phyloP scores from a whole-genome alignment of 108 stramenopile species.

The Nannochloropsis salina region DNA sequence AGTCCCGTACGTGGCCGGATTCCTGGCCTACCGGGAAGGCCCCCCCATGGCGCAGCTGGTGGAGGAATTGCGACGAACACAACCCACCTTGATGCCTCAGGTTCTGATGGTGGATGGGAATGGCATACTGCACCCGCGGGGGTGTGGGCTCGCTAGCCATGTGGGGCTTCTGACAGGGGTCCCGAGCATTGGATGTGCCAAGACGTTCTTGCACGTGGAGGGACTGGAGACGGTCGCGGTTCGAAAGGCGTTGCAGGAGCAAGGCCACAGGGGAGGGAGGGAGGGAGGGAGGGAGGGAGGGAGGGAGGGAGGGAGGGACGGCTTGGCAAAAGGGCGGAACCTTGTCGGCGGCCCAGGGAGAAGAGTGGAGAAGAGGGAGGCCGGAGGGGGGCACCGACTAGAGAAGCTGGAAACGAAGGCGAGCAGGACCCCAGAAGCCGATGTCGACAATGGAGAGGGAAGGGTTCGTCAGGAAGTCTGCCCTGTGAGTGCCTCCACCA shows the following conservation, averaged over 20 bases:
- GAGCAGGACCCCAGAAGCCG: too few species aligned
- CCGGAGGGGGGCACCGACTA: too few species aligned
- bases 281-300: not conserved
- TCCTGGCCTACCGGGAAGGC: not conserved
- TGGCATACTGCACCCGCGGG: slow-evolving; percentile 1
- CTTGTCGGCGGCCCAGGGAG: too few species aligned
- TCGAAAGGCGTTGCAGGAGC: not conserved
- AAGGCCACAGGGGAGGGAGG: too few species aligned
- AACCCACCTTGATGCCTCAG: not conserved
- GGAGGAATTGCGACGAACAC: not conserved
- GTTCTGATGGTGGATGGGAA: not conserved
- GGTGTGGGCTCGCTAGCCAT: not conserved
- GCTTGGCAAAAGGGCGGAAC: too few species aligned
- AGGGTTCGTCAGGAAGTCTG: too few species aligned
- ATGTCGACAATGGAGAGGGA: too few species aligned
- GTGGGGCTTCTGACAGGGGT: not conserved
- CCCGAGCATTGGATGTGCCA: not conserved
- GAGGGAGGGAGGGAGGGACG: not conserved
- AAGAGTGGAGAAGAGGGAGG: too few species aligned
- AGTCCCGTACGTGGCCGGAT: not conserved
- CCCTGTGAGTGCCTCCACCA: too few species aligned
- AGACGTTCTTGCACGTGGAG: not conserved
- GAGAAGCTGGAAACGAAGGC: too few species aligned
- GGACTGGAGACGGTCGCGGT: not conserved
- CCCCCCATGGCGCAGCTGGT: not conserved